Conservation (phyloP, 140 eudicot species). For the Erigeron philadelphicus region DNA sequence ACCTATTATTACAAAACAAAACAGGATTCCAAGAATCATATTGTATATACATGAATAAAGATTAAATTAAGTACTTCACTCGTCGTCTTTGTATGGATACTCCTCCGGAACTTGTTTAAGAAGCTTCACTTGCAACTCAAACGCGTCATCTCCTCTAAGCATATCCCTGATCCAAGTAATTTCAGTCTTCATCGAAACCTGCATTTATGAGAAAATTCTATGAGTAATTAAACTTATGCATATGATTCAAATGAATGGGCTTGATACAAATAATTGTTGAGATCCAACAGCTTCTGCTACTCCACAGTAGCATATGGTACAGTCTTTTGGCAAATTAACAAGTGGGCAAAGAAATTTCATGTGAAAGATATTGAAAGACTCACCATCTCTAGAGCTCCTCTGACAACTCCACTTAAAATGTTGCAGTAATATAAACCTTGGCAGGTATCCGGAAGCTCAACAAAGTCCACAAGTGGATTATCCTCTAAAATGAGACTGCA, state of each 20-base stretch:
- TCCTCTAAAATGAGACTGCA: slow-evolving; percentile 93
- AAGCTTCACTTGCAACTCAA: slow-evolving; percentile 86
- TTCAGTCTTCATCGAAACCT: slow-evolving; percentile 99
- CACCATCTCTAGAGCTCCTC: slow-evolving; percentile 99
- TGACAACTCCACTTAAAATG: slow-evolving; percentile 85
- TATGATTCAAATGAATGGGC: no score
- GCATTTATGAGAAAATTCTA: background rate
- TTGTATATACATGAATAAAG: slow-evolving; percentile 32
- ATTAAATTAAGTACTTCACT: slow-evolving; percentile 35
- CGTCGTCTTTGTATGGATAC: slow-evolving; percentile 96
- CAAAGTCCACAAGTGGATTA: slow-evolving; percentile 93
- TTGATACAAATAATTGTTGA: background rate
- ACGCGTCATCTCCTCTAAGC: slow-evolving; percentile 95
- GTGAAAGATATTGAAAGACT: slow-evolving; percentile 8
- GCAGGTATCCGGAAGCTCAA: slow-evolving; percentile 96
- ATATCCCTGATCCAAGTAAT: slow-evolving; percentile 93
- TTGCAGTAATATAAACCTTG: slow-evolving; percentile 96
- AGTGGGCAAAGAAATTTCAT: background rate
- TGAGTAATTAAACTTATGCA: background rate
- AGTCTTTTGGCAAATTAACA: background rate
- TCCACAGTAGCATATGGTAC: background rate
- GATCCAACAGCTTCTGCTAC: background rate
- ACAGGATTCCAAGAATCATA: slow-evolving; percentile 14
- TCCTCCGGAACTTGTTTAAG: slow-evolving; percentile 94
- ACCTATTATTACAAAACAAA: slow-evolving; percentile 13